Percentiles rank a stretch among this genome's conserved stretches.
Conservation (phyloP, 441 rosid genomes). For the Brassica hybrid region DNA sequence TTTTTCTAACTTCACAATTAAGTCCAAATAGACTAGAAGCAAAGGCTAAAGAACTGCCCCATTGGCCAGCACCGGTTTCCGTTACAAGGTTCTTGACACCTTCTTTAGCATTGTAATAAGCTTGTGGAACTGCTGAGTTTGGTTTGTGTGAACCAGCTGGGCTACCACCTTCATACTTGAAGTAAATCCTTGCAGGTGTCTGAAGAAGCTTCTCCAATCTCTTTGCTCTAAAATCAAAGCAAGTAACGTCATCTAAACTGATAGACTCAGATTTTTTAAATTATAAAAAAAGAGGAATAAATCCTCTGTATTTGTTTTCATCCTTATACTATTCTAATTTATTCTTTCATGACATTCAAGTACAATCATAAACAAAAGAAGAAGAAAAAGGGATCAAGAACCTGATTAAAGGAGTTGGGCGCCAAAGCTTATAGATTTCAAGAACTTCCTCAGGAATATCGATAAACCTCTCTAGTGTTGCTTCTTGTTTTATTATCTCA, state of each 20-base stretch:
- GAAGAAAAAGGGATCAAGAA: constrained; percentile 27
- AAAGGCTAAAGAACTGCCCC: constrained; percentile 94
- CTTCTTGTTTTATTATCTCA: constrained; percentile 87
- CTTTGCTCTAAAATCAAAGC: constrained; percentile 67
- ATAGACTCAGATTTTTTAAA: background rate
- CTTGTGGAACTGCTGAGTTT: constrained; percentile 89
- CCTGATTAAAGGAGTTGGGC: constrained; percentile 96
- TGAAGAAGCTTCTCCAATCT: constrained; percentile 89
- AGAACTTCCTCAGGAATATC: constrained; percentile 89
- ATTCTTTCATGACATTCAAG: background rate
- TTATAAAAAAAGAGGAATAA: background rate
- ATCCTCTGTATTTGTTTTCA: background rate
- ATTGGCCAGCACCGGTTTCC: constrained; percentile 98
- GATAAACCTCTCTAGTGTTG: constrained; percentile 65
- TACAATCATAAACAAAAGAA: background rate
- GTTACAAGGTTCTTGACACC: constrained; percentile 84
- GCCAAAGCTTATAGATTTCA: constrained; percentile 87
- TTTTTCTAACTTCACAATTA: constrained; percentile 66
- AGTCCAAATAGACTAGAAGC: constrained; percentile 87
- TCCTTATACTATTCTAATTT: background rate
- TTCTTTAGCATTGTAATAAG: constrained; percentile 74
- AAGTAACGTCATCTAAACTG: background rate
- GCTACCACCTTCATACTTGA: constrained; percentile 91
- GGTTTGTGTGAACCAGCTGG: constrained; percentile 99
- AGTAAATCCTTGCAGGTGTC: constrained; percentile 92